Evolutionary conservation across 2,329 filamentous ascomycete genomes (phyloP).

Genomic region (Parastagonospora avenae): DNA sequence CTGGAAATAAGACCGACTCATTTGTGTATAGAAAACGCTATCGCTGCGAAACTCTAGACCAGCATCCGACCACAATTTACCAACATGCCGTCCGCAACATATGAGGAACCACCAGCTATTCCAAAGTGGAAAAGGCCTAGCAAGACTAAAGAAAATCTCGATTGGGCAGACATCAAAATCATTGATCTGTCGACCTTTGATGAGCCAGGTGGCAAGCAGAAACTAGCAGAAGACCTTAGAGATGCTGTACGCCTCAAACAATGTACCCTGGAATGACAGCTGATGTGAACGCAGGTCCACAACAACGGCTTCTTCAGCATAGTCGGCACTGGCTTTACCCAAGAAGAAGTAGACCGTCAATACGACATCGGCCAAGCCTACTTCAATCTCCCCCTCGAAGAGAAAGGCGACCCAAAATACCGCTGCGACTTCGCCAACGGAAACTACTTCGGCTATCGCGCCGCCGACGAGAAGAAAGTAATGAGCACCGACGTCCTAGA

Average conservation of each 20-base stretch:
- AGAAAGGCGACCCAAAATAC: slow-evolving; percentile 35
- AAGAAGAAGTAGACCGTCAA: slow-evolving; percentile 36
- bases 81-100: slow-evolving; percentile 31
- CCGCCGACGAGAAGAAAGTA: slow-evolving; percentile 37
- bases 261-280: neutral
- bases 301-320: slow-evolving; percentile 41
- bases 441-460: slow-evolving; percentile 40
- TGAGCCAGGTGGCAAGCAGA: slow-evolving; percentile 59
- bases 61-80: neutral
- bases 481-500: slow-evolving; percentile 41
- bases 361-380: slow-evolving; percentile 41
- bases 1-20: neutral
- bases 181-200: slow-evolving; percentile 58
- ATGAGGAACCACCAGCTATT: slow-evolving; percentile 17
- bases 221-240: slow-evolving; percentile 59
- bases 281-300: slow-evolving; percentile 23
- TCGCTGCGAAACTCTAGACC: too few species aligned
- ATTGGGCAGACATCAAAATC: slow-evolving; percentile 38
- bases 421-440: slow-evolving; percentile 37
- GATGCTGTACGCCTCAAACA: slow-evolving; percentile 51
- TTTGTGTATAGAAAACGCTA: too few species aligned
- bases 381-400: slow-evolving; percentile 36
- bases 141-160: slow-evolving; percentile 29
- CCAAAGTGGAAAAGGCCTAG: slow-evolving; percentile 33
- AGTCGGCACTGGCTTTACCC: slow-evolving; percentile 35